Evolutionary conservation across 768 basidiomycete genomes (phyloP).

Genomic region (Russula earlei): DNA sequence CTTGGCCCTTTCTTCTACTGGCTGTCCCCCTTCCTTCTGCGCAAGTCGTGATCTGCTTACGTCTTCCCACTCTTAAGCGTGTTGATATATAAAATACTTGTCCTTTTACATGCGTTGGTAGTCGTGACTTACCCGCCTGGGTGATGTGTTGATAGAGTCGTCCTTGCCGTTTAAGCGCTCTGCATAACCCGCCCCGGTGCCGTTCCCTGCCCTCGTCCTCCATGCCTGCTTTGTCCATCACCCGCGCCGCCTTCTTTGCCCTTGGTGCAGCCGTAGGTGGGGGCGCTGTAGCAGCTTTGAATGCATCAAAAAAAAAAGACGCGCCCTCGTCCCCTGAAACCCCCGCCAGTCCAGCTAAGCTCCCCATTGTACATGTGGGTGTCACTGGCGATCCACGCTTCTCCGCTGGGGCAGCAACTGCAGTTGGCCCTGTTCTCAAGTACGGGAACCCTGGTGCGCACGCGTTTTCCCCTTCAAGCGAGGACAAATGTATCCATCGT

Average conservation of each 20-base stretch:
- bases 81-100: slow-evolving; percentile 15
- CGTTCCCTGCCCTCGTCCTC: background rate
- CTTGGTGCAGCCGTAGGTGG: slow-evolving; percentile 78
- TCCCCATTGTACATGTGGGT: slow-evolving; percentile 35
- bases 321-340: slow-evolving; percentile 5
- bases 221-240: slow-evolving; percentile 39
- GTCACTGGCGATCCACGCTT: slow-evolving; percentile 36
- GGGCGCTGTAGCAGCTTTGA: slow-evolving; percentile 48
- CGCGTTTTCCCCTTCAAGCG: too few relatives aligned
- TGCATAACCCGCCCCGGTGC: too few relatives aligned
- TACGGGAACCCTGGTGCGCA: slow-evolving; percentile 76
- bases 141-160: slow-evolving; percentile 18
- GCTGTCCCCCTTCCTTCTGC: slow-evolving; percentile 20
- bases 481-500: too few relatives aligned
- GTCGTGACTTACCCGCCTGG: slow-evolving; percentile 16
- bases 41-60: slow-evolving; percentile 19
- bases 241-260: slow-evolving; percentile 70
- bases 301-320: slow-evolving; percentile 27
- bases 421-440: slow-evolving; percentile 42
- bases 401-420: slow-evolving; percentile 27
- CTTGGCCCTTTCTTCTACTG: slow-evolving; percentile 14
- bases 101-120: slow-evolving; percentile 17
- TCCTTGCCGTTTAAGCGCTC: background rate
- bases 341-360: background rate
- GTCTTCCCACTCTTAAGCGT: background rate